These are phyloP conservation scores for Lactifluus subvellereus DNA, from an alignment of 768 basidiomycete species.

Conservation along the genomic window DNA sequence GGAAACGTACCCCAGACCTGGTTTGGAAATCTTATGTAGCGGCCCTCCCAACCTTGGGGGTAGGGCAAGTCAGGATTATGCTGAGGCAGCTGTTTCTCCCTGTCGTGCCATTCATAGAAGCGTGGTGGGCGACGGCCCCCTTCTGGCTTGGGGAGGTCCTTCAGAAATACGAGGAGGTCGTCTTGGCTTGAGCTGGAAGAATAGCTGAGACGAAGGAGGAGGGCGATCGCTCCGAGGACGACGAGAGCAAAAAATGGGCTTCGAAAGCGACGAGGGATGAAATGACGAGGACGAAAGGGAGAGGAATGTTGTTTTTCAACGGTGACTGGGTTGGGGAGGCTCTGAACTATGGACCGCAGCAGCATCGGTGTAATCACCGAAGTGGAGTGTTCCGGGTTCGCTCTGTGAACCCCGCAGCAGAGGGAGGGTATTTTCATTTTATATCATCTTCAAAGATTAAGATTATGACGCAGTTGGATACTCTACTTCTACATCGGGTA, in stretches of 20 bases:
- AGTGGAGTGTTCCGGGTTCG: no score
- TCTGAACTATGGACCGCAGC: no score
- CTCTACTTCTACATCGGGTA: no score
- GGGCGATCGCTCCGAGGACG: neutral
- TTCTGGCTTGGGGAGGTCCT: constrained; percentile 2
- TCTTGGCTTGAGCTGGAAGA: neutral
- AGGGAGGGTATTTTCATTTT: no score
- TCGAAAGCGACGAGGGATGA: neutral
- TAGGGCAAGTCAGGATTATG: constrained; percentile 12
- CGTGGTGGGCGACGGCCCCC: constrained; percentile 4
- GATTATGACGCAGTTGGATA: no score
- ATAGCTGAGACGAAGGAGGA: neutral
- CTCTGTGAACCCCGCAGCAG: no score
- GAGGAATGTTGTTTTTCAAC: neutral
- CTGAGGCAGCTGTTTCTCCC: constrained; percentile 16
- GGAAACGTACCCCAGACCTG: constrained; percentile 8
- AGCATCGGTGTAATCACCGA: no score
- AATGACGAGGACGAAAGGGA: neutral
- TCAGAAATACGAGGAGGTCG: neutral
- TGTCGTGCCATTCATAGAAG: constrained; percentile 15
- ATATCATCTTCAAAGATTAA: no score
- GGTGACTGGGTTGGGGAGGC: neutral
- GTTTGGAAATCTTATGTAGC: constrained; percentile 19
- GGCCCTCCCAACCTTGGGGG: constrained; percentile 20
- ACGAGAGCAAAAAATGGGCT: neutral